Base-by-base conservation (phyloP, 1,284 basidiomycete species). In the Boletus sp. region DNA sequence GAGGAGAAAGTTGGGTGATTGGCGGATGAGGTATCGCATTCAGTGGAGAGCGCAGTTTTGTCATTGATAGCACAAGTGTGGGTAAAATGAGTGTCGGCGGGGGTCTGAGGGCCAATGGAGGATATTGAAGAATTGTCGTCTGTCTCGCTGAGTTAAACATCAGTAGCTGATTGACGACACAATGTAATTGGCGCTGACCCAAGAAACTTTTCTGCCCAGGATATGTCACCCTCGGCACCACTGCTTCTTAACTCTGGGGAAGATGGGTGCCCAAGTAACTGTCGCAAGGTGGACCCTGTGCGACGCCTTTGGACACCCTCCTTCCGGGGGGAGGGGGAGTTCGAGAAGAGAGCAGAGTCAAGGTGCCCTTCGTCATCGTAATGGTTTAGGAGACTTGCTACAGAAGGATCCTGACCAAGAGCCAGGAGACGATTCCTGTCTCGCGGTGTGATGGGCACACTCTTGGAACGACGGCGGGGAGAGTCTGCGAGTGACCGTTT, bases 191-290 rank as follows among this genome's bases (percentile, higher is more conserved):
- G n/a, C 2, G 58, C 79, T 51, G 58, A 88, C 86, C 74, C 76
- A 48, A 89, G 70, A 62, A 78, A 81, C 29, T 75, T 75, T 66
- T 89, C 86, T 10, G 86, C 86, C 86, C 86, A 89, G 3, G 84
- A 87, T 44, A 89, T 84, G 57, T 88, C 86, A 9, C 83, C 81
- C 59, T 86, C 83, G 4, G 61, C 65, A 46, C 67, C 72, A 17
- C 63, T 61, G 32, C 48, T 55, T 36, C 54, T 52, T 10, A 59
- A 22, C 23, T 70, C 65, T 43, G 64, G 55, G 1, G 57, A 66
- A 16, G 73, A 69, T 0, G 80, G 70, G 41, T 74, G 73, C 4
- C 82, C 83, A 23, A 89, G 71, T 2, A 89, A 68, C 57, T 88
- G 78, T 3, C 83, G 77, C 48, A 89, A 65, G 9, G 87, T 89